Base-by-base conservation (phyloP, 345 rosid genomes). In the Brassica incana region DNA sequence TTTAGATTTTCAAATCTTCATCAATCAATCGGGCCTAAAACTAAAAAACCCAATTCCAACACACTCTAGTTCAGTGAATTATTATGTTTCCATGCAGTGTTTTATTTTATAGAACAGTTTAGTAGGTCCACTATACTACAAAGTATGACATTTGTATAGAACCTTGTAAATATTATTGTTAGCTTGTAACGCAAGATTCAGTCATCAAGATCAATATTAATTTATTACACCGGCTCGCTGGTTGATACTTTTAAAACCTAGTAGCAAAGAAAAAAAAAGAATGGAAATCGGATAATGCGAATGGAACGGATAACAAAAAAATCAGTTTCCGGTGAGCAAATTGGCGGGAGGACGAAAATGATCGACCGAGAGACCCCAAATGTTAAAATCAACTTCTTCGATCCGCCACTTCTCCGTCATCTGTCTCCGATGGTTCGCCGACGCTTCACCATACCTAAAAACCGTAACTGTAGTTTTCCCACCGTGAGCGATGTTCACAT, bases 371-470 rank as follows among this genome's bases (percentile, higher is more conserved):
- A 95, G 88, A 43, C 97, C 98, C 90, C 91, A 87, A 0, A 92
- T 81, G 29, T 91, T 95, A 60, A 92, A 90, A 82, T 89, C 91
- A 3, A 89, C 97, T 5, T 91, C 97, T 15, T 91, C 98, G 29
- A 91, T 89, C 71, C 84, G 85, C 98, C 99, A 90, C 11, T 75
- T 86, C 87, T 92, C 99, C 35, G 88, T 87, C 71, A 95, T 85
- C 59, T 85, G 85, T 77, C 97, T 86, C 83, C 90, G 85, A 86
- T 95, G 99, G 77, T 91, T 95, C 0, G 94, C 92, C 2, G 97
- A 89, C 62, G 88, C 88, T 85, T 91, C 98, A 2, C 98, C 95
- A 27, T 92, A 95, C 43, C 97, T 79, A 9, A 86, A 88, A 8
- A 92, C 87, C 0, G 95, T 90, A 15, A 89, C 88, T 0, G 88